Conservation (phyloP, 2,329 filamentous ascomycete species). For the Cladophialophora chaetospira region DNA sequence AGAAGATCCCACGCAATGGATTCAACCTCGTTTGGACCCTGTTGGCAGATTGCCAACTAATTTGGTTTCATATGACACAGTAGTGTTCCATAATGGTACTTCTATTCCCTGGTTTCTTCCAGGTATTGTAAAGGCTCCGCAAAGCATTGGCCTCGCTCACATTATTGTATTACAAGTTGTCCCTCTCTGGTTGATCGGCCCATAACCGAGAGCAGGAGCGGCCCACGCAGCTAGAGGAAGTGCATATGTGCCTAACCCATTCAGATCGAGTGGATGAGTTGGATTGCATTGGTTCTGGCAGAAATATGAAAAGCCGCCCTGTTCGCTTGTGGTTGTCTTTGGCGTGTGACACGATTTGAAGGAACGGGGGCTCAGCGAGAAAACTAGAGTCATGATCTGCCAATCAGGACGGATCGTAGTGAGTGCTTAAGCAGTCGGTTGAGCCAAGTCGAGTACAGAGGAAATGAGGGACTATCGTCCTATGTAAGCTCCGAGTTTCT, state of each 20-base stretch:
- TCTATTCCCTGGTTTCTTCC: too few species aligned
- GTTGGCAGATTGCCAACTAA: too few species aligned
- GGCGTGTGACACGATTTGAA: conserved; percentile 29
- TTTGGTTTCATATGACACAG: not conserved
- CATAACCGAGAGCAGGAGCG: conserved; percentile 13
- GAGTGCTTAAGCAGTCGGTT: conserved; percentile 15
- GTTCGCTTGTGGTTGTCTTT: conserved; percentile 19
- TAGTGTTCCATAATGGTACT: too few species aligned
- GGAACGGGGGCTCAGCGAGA: conserved; percentile 21
- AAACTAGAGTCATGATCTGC: conserved; percentile 18
- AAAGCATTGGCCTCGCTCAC: conserved; percentile 3
- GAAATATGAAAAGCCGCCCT: conserved; percentile 14
- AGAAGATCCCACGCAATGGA: conserved; percentile 15
- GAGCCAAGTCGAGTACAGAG: conserved; percentile 18
- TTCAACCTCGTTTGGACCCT: not conserved
- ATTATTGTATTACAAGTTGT: not conserved
- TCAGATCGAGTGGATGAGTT: conserved; percentile 4
- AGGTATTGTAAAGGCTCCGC: not conserved
- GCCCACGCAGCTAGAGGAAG: conserved; percentile 11
- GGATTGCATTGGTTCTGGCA: conserved; percentile 17
- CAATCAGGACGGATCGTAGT: conserved; percentile 24
- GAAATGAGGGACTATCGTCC: conserved; percentile 7
- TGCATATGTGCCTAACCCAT: conserved; percentile 17
- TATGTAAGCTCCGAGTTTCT: conserved; percentile 26
- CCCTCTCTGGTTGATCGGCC: conserved; percentile 10